These are phyloP conservation scores for Ophiostoma piceae DNA, from an alignment of 2,329 filamentous ascomycete genomes.

Conservation along the genomic window DNA sequence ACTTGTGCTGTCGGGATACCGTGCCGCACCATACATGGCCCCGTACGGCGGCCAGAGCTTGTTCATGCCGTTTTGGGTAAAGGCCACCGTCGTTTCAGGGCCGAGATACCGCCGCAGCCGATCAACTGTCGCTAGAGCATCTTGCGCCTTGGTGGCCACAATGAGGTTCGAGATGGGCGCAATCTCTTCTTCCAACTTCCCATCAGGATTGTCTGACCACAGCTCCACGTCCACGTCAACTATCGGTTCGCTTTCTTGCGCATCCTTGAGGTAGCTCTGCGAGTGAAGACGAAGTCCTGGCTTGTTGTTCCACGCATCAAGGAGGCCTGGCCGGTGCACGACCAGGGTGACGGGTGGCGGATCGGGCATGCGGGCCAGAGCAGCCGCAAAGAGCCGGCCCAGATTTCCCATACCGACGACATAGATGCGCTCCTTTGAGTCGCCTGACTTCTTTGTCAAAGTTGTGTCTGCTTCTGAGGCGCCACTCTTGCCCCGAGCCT, in stretches of 20 bases:
- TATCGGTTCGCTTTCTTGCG: constrained; percentile 28
- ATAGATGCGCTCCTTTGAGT: constrained; percentile 53
- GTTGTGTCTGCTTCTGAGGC: not conserved
- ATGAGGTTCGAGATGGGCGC: constrained; percentile 64
- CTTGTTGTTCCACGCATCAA: constrained; percentile 43
- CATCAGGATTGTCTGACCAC: constrained; percentile 38
- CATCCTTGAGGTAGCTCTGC: constrained; percentile 14
- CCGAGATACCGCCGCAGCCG: constrained; percentile 58
- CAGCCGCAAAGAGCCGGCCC: constrained; percentile 71
- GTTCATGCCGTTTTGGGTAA: constrained; percentile 86
- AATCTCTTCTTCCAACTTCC: constrained; percentile 27
- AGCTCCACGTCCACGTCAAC: constrained; percentile 48
- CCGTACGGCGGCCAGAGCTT: constrained; percentile 53
- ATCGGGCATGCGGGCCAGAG: constrained; percentile 54
- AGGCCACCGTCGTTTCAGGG: constrained; percentile 64
- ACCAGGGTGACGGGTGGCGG: constrained; percentile 74
- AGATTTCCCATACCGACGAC: constrained; percentile 78
- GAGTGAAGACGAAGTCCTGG: constrained; percentile 43
- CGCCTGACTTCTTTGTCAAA: not conserved
- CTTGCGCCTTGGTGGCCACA: constrained; percentile 67
- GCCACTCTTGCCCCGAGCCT: not conserved
- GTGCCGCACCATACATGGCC: constrained; percentile 38
- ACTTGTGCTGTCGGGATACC: constrained; percentile 33
- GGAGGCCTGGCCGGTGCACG: constrained; percentile 56
- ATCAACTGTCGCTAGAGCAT: constrained; percentile 58